Conservation (phyloP, 768 basidiomycete species). For the Kwoniella pini region DNA sequence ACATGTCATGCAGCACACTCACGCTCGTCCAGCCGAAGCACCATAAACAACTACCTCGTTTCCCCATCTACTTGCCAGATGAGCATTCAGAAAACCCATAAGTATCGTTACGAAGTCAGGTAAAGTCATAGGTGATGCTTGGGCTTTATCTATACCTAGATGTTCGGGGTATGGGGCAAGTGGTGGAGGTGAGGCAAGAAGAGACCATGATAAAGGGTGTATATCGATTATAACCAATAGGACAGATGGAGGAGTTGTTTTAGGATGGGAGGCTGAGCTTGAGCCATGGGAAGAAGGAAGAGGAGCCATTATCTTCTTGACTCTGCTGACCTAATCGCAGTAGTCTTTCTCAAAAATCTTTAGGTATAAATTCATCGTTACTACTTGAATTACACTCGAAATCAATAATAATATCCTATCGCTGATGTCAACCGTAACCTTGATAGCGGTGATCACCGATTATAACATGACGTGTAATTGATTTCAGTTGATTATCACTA, state of each 20-base stretch:
- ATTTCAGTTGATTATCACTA: neutral
- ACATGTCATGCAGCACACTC: conserved; percentile 15
- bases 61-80: conserved; percentile 85
- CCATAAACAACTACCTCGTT: conserved; percentile 91
- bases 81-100: conserved; percentile 87
- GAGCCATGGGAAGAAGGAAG: neutral
- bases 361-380: too few relatives aligned
- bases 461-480: neutral
- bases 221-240: conserved; percentile 83
- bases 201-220: conserved; percentile 82
- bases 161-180: conserved; percentile 9
- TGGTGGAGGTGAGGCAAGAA: conserved; percentile 59
- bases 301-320: too few relatives aligned
- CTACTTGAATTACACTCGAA: too few relatives aligned
- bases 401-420: too few relatives aligned
- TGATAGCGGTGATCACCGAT: too few relatives aligned
- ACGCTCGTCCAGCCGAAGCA: conserved; percentile 58
- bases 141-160: conserved; percentile 21
- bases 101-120: conserved; percentile 77
- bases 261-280: conserved; percentile 13
- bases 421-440: too few relatives aligned
- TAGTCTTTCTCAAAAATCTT: too few relatives aligned
- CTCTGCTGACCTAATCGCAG: too few relatives aligned
- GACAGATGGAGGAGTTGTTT: conserved; percentile 57
- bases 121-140: conserved; percentile 63